Conservation (phyloP, 192 early-diverging fungal species). For the Coemansia pectinata region DNA sequence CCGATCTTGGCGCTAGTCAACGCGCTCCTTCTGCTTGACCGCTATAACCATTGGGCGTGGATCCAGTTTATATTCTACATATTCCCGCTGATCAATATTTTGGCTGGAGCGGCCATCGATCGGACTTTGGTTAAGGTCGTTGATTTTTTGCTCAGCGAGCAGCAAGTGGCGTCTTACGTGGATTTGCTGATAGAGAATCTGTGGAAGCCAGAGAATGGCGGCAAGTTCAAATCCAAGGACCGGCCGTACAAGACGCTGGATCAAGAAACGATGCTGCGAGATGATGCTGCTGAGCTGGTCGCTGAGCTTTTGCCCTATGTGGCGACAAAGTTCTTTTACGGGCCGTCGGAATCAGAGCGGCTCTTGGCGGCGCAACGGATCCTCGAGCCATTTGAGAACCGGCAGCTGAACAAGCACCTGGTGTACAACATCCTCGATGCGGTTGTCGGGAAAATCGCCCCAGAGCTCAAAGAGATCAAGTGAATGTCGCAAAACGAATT, state of each 20-base stretch:
- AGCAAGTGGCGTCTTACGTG: slow-evolving; percentile 42
- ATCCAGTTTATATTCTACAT: slow-evolving; percentile 54
- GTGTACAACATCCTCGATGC: slow-evolving; percentile 49
- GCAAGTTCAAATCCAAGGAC: slow-evolving; percentile 27
- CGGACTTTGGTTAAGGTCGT: slow-evolving; percentile 48
- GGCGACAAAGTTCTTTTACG: slow-evolving; percentile 47
- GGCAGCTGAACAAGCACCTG: slow-evolving; percentile 54
- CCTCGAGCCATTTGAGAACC: slow-evolving; percentile 54
- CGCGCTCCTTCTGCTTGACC: slow-evolving; percentile 33
- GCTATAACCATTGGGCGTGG: slow-evolving; percentile 55
- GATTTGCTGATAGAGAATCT: slow-evolving; percentile 30
- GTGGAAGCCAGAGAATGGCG: slow-evolving; percentile 49
- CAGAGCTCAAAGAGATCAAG: slow-evolving; percentile 35
- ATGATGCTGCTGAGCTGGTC: slow-evolving; percentile 42
- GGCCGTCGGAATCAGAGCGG: slow-evolving; percentile 33
- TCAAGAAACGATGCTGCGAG: slow-evolving; percentile 42
- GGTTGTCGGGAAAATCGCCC: slow-evolving; percentile 51
- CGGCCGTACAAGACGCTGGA: slow-evolving; percentile 52
- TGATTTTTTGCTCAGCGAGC: slow-evolving; percentile 38
- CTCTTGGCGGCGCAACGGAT: slow-evolving; percentile 43
- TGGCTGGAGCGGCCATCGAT: slow-evolving; percentile 50
- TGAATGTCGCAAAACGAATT: not conserved
- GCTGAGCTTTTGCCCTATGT: slow-evolving; percentile 49
- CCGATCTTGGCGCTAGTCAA: slow-evolving; percentile 36
- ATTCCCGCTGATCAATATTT: slow-evolving; percentile 48